These are phyloP conservation scores for Mycosphaerella sp. DNA, from an alignment of 2,329 filamentous ascomycete species.

Conservation along the genomic window DNA sequence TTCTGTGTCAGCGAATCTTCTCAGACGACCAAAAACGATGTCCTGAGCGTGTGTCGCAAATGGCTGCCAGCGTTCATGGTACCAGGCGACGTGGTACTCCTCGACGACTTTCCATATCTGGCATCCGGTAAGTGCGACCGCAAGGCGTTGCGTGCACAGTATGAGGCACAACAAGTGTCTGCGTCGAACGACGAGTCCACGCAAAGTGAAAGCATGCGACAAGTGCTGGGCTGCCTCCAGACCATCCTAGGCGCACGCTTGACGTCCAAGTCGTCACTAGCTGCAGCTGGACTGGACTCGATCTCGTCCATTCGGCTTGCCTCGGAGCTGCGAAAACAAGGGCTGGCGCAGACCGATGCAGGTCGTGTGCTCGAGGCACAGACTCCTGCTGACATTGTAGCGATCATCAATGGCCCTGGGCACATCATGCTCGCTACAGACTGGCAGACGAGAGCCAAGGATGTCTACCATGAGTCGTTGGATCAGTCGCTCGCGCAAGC, in stretches of 20 bases:
- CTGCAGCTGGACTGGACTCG: slow-evolving; percentile 60
- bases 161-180: slow-evolving; percentile 33
- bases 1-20: slow-evolving; percentile 57
- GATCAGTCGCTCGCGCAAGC: slow-evolving; percentile 2
- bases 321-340: slow-evolving; percentile 54
- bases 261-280: slow-evolving; percentile 40
- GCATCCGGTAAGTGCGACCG: slow-evolving; percentile 80
- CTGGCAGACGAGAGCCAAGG: slow-evolving; percentile 3
- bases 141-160: slow-evolving; percentile 55
- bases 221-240: slow-evolving; percentile 20
- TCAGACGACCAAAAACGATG: slow-evolving; percentile 34
- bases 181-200: slow-evolving; percentile 22
- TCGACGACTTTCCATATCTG: slow-evolving; percentile 63
- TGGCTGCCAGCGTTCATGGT: slow-evolving; percentile 85
- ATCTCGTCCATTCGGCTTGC: slow-evolving; percentile 57
- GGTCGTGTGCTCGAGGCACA: slow-evolving; percentile 56
- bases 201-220: slow-evolving; percentile 5
- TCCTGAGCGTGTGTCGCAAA: slow-evolving; percentile 57
- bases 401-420: not conserved
- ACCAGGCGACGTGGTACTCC: slow-evolving; percentile 63
- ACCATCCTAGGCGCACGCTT: slow-evolving; percentile 19
- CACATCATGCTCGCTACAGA: not conserved
- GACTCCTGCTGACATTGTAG: slow-evolving; percentile 34
- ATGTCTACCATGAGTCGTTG: slow-evolving; percentile 10
- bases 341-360: slow-evolving; percentile 50